A percentile compares a stretch with the other conserved stretches of the same genome.
phyloP scores from a whole-genome alignment of 306 rosid species.

The Ammopiptanthus mongolicus region DNA sequence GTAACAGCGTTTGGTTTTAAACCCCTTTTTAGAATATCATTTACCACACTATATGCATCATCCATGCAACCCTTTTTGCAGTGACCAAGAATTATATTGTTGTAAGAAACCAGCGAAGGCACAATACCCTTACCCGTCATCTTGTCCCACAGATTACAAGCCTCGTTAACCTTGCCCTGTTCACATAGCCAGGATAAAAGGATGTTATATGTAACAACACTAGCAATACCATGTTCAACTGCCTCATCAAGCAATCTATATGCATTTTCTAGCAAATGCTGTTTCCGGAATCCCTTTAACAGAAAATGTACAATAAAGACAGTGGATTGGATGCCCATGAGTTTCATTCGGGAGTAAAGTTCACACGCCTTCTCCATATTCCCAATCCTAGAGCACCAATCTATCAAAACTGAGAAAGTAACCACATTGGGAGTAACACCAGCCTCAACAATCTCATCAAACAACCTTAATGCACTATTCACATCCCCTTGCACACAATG shows the following conservation, averaged over 20 bases:
- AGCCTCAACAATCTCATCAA: constrained; percentile 32
- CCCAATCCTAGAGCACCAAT: constrained; percentile 51
- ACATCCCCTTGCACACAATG: constrained; percentile 49
- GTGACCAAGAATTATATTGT: constrained; percentile 57
- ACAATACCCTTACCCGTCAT: constrained; percentile 49
- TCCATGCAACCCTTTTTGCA: constrained; percentile 54
- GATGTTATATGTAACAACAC: constrained; percentile 43
- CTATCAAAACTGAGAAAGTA: constrained; percentile 52
- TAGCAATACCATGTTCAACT: constrained; percentile 45
- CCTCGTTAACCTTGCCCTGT: constrained; percentile 53
- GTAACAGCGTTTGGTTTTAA: constrained; percentile 59
- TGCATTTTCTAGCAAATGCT: constrained; percentile 40
- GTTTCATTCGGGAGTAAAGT: constrained; percentile 59
- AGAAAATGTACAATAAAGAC: constrained; percentile 38
- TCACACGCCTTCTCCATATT: constrained; percentile 55
- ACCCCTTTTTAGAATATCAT: constrained; percentile 48
- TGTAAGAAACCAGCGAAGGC: constrained; percentile 58
- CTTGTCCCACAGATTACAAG: constrained; percentile 48
- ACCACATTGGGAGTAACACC: constrained; percentile 45
- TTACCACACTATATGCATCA: constrained; percentile 33
- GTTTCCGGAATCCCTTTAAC: constrained; percentile 44
- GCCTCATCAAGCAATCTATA: constrained; percentile 58
- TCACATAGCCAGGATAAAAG: constrained; percentile 49
- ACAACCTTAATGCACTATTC: constrained; percentile 50
- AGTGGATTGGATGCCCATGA: constrained; percentile 39